Evolutionary conservation across 2,329 filamentous ascomycete species (phyloP).

Genomic region (Ceratocystis smalleyi): DNA sequence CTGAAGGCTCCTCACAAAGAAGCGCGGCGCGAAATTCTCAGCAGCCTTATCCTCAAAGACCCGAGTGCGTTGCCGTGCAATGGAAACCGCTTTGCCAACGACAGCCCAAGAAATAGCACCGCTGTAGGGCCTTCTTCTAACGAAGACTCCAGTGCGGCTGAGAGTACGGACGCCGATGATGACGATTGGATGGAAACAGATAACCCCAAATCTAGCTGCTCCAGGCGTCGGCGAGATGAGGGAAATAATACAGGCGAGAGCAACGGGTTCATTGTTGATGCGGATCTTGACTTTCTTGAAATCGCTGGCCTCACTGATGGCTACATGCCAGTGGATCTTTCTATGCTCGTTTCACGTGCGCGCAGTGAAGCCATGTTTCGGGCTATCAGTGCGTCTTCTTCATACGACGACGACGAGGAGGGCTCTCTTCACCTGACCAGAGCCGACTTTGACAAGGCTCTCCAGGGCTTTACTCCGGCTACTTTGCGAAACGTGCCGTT

Average conservation of each 20-base stretch:
- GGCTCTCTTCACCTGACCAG: slow-evolving; percentile 47
- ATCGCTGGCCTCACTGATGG: slow-evolving; percentile 88
- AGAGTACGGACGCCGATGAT: slow-evolving; percentile 29
- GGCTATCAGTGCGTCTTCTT: slow-evolving; percentile 42
- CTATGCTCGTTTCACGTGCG: slow-evolving; percentile 70
- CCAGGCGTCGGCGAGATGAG: slow-evolving; percentile 27
- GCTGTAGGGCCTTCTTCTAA: slow-evolving; percentile 37
- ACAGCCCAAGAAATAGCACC: slow-evolving; percentile 32
- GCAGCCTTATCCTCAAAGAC: slow-evolving; percentile 53
- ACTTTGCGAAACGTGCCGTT: slow-evolving; percentile 88
- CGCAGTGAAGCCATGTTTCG: slow-evolving; percentile 87
- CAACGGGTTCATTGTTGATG: slow-evolving; percentile 57
- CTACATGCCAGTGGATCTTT: slow-evolving; percentile 92
- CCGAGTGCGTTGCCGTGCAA: slow-evolving; percentile 24
- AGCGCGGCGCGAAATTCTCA: slow-evolving; percentile 65
- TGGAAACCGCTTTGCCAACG: neutral
- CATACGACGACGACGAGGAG: slow-evolving; percentile 28
- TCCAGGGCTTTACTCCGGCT: slow-evolving; percentile 86
- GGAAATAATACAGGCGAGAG: slow-evolving; percentile 22
- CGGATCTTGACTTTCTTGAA: slow-evolving; percentile 76
- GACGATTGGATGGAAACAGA: slow-evolving; percentile 64
- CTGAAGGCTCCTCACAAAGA: slow-evolving; percentile 90
- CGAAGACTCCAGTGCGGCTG: slow-evolving; percentile 30
- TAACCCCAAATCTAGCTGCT: slow-evolving; percentile 28
- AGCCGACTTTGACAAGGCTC: slow-evolving; percentile 65